Evolutionary conservation across 352 stramenopile genomes (phyloP), one percentile per base, ranked within the genome.

Genomic region (Pythium insidiosum): DNA sequence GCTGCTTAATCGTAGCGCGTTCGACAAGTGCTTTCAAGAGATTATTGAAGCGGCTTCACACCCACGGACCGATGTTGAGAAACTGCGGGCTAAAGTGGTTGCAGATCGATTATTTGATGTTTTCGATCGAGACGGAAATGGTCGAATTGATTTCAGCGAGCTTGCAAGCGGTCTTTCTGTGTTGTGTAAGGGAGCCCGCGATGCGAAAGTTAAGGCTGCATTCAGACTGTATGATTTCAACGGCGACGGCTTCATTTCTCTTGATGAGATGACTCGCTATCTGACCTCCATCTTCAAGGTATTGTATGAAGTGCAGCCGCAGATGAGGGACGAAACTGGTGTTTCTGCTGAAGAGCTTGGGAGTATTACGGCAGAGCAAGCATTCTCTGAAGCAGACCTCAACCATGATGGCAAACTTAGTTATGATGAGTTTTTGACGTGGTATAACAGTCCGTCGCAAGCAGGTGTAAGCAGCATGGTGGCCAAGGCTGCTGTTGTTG

Each of bases 161-260:
- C 62, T 95, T 5, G 75, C 73, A 16, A 86, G 77, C 37, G 84
- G 84, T 0, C 53, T 95, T 2, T 90, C 75, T 4, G 81, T 95
- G 35, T 52, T 94, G 1, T 94, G 82, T 63, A 84, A 88, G 38
- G 84, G 84, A 10, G 66, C 64, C 3, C 62, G 73, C 0, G 73
- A 94, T 40, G 80, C 86, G 1, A 93, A 92, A 42, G 79, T 93
- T 6, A 79, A 80, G 31, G 76, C 78, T 6, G 80, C 84, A 0
- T 94, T 95, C 42, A 60, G 63, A 0, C 44, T 94, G 20, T 95
- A 92, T 45, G 83, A 94, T 54, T 83, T 88, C 21, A 93, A 95
- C 47, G 66, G 62, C 7, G 81, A 95, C 41, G 84, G 79, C 9
- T 84, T 72, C 33, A 92, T 95, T 23, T 88, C 74, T 10, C 47